These are phyloP conservation scores for Ogataea angusta DNA, from an alignment of 805 yeast species.

Conservation along the genomic window DNA sequence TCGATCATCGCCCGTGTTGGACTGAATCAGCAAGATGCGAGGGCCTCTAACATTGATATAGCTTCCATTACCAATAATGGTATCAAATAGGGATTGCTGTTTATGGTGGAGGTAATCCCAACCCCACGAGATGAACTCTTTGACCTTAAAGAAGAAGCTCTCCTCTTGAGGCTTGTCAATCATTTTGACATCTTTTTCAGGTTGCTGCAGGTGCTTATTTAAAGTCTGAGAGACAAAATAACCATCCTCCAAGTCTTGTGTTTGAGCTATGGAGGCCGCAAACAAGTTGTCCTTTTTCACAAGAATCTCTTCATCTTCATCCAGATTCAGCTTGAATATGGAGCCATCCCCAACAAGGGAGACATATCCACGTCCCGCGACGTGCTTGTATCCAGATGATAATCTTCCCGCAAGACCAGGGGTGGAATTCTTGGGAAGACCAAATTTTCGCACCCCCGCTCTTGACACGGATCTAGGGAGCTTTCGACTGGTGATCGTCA, in stretches of 20 bases:
- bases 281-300: slow-evolving; percentile 45
- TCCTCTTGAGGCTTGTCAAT: slow-evolving; percentile 14
- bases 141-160: slow-evolving; percentile 2
- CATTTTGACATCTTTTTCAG: slow-evolving; percentile 8
- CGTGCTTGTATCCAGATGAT: slow-evolving; percentile 42
- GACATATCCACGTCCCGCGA: slow-evolving; percentile 57
- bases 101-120: not conserved
- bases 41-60: slow-evolving; percentile 56
- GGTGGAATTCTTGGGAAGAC: slow-evolving; percentile 23
- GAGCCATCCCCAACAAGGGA: slow-evolving; percentile 56
- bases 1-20: slow-evolving; percentile 35
- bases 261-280: slow-evolving; percentile 50
- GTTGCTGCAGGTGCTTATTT: slow-evolving; percentile 12
- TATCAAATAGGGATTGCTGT: slow-evolving; percentile 7
- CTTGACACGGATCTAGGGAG: slow-evolving; percentile 41
- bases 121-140: not conserved
- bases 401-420: slow-evolving; percentile 42
- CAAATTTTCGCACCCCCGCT: slow-evolving; percentile 28
- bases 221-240: slow-evolving; percentile 19
- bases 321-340: slow-evolving; percentile 45
- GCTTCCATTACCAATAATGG: slow-evolving; percentile 36
- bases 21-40: slow-evolving; percentile 45
- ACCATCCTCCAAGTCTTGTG: slow-evolving; percentile 36
- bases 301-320: slow-evolving; percentile 45
- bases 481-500: slow-evolving; percentile 36